These are phyloP conservation scores for Aspergillus viridinutans DNA, from an alignment of 2,329 filamentous ascomycete species.

Conservation along the genomic window DNA sequence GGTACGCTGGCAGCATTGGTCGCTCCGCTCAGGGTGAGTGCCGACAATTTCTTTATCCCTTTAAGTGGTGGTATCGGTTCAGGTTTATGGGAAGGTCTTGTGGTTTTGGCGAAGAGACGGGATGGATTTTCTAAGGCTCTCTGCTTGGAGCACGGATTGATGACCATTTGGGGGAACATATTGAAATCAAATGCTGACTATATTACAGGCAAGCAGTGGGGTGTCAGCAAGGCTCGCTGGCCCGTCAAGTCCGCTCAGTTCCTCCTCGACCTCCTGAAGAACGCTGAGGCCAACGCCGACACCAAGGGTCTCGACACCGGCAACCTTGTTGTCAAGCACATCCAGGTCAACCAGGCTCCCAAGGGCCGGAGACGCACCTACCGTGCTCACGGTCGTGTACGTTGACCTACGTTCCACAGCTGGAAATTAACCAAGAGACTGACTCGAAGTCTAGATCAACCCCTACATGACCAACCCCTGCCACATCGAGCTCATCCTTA, in stretches of 20 bases:
- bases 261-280: conserved; percentile 94
- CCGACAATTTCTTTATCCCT: conserved; percentile 13
- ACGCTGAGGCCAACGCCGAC: conserved; percentile 94
- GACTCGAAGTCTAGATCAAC: conserved; percentile 72
- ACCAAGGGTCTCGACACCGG: conserved; percentile 95
- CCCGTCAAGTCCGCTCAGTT: conserved; percentile 99
- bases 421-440: neutral
- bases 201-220: conserved; percentile 87
- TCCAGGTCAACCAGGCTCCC: conserved; percentile 99
- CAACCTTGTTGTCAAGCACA: conserved; percentile 99
- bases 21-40: conserved; percentile 95
- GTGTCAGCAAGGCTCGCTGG: conserved; percentile 97
- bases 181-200: conserved; percentile 2
- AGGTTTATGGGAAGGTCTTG: neutral
- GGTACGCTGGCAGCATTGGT: conserved; percentile 93
- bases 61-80: conserved; percentile 3
- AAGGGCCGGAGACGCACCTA: conserved; percentile 99
- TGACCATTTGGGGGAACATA: neutral
- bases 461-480: conserved; percentile 99
- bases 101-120: neutral
- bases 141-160: neutral
- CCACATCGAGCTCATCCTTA: conserved; percentile 99
- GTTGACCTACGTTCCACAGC: conserved; percentile 41
- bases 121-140: conserved; percentile 1
- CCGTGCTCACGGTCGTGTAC: conserved; percentile 99